Conservation (phyloP, 495 filamentous ascomycete genomes). For the Penicillium odoratum region DNA sequence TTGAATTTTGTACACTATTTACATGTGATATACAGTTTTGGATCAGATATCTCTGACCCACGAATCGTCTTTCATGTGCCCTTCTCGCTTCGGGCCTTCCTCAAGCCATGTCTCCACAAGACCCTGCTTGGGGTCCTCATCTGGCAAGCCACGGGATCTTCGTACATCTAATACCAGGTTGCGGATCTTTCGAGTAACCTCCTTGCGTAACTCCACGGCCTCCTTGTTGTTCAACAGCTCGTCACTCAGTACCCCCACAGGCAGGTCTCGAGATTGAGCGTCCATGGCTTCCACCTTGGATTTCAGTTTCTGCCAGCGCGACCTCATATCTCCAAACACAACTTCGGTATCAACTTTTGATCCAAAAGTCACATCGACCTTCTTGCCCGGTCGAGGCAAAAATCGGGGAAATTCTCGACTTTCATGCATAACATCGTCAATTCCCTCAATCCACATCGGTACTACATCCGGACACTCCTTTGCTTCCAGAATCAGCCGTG, state of each 20-base stretch:
- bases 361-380: slow-evolving; percentile 70
- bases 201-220: slow-evolving; percentile 75
- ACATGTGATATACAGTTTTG: slow-evolving; percentile 8
- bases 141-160: slow-evolving; percentile 64
- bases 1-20: slow-evolving; percentile 6
- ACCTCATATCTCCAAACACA: slow-evolving; percentile 63
- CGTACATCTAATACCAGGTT: slow-evolving; percentile 78
- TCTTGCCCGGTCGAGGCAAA: slow-evolving; percentile 71
- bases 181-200: slow-evolving; percentile 75
- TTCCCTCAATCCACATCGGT: slow-evolving; percentile 92
- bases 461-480: slow-evolving; percentile 80
- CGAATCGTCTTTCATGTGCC: slow-evolving; percentile 63
- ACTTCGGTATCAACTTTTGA: slow-evolving; percentile 50
- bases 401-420: slow-evolving; percentile 75
- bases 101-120: slow-evolving; percentile 63
- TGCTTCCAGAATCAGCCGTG: slow-evolving; percentile 83
- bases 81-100: slow-evolving; percentile 56
- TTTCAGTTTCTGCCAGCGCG: slow-evolving; percentile 66
- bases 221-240: slow-evolving; percentile 69
- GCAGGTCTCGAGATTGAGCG: slow-evolving; percentile 34
- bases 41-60: slow-evolving; percentile 59
- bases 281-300: slow-evolving; percentile 38
- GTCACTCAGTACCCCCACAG: slow-evolving; percentile 64
- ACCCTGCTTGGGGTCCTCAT: slow-evolving; percentile 73
- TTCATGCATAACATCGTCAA: slow-evolving; percentile 83